Base-by-base conservation (phyloP, 2,329 filamentous ascomycete genomes). In the Penicillium expansum region DNA sequence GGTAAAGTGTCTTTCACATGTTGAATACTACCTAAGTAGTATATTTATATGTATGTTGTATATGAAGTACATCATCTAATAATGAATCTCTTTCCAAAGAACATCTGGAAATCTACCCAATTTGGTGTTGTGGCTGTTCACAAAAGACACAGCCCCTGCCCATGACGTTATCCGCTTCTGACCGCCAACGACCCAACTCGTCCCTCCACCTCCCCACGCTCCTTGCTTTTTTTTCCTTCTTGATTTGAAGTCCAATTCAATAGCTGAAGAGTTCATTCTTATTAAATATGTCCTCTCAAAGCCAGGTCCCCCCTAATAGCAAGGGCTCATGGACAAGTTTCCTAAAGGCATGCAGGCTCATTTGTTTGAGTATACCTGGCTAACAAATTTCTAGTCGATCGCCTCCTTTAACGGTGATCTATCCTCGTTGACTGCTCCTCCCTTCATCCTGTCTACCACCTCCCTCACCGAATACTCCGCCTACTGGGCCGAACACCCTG, bases 331-430 rank as follows among this genome's bases (percentile, higher is more conserved):
- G 78, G 78, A 69, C 76, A 10, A 78, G 76, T 52, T 80, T 80
- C 61, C 69, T 80, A 39, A 80, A 78, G 72, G 78, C 76, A 67
- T 55, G 68, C 44, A 47, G 39, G 38, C 38, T 30, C 52, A 41
- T 27, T 27, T 22, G 29, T 20, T 27, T 11, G 30, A 20, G 38
- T 44, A 38, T 52, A 42, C 33, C 38, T 16, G 32, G 47, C 57
- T 64, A 52, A 58, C 53, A 48, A 53, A 33, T 24, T 35, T 48
- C 42, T 49, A 80, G 70, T 91, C 89, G 47, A 89, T 92, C 70
- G 87, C 88, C 52, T 90, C 87, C 4, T 93, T 92, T 79, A 90
- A 89, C 69, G 90, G 90, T 67, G 90, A 93, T 74, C 83, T 92
- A 57, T 88, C 89, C 33, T 91, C 88, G 59, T 79, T 93, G 68